Evolutionary conservation across 768 basidiomycete genomes (phyloP).

Genomic region (Daedalea quercina): DNA sequence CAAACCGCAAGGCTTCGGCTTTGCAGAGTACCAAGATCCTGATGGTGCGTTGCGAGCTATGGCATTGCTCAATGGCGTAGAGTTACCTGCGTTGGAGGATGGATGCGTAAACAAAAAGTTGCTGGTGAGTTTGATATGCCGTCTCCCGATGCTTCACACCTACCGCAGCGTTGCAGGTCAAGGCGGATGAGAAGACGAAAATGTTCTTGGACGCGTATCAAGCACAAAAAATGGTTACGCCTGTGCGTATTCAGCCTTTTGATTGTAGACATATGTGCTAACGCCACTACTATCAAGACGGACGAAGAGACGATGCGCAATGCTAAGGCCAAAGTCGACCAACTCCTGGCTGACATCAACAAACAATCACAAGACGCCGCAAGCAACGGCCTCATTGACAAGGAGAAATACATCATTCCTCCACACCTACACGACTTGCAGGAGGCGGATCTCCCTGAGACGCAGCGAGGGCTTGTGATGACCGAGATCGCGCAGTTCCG

Average conservation of each 20-base stretch:
- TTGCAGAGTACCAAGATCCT: constrained; percentile 93
- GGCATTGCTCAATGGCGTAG: constrained; percentile 53
- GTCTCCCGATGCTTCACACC: constrained; percentile 21
- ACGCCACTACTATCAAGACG: no score
- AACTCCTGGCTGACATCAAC: constrained; percentile 65
- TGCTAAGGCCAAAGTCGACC: constrained; percentile 58
- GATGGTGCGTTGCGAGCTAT: constrained; percentile 81
- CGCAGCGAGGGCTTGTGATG: constrained; percentile 85
- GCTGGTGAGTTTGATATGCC: constrained; percentile 45
- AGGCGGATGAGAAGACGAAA: constrained; percentile 94
- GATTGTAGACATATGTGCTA: constrained; percentile 1
- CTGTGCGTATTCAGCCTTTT: constrained; percentile 46
- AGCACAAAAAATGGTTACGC: constrained; percentile 70
- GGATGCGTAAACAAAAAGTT: constrained; percentile 58
- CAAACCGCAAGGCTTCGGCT: constrained; percentile 95
- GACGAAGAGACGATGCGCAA: constrained; percentile 62
- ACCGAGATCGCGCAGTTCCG: constrained; percentile 96
- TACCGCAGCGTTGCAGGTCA: constrained; percentile 49
- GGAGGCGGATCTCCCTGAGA: constrained; percentile 95
- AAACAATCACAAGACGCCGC: constrained; percentile 69
- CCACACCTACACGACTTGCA: constrained; percentile 96
- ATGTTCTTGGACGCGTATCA: constrained; percentile 83
- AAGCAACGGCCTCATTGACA: constrained; percentile 66
- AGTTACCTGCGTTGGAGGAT: constrained; percentile 55
- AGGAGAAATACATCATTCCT: constrained; percentile 86